Evolutionary conservation across 441 rosid species (phyloP).

Genomic region (Biscutella laevigata): DNA sequence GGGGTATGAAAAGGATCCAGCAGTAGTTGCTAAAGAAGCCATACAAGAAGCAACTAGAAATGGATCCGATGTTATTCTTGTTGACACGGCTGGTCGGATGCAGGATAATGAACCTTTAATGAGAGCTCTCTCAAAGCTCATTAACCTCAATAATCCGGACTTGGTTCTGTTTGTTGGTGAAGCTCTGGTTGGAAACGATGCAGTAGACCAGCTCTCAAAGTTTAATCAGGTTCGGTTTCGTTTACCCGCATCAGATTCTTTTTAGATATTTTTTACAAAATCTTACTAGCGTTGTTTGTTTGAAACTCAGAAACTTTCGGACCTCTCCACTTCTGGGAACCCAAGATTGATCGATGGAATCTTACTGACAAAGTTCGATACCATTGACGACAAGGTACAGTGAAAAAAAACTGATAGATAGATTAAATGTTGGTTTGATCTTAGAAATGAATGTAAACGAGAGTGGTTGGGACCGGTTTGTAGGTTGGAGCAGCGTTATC

Average conservation of each 20-base stretch:
- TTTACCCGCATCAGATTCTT: not conserved
- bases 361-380: slow-evolving; percentile 86
- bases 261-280: not conserved
- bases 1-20: slow-evolving; percentile 97
- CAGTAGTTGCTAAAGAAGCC: slow-evolving; percentile 96
- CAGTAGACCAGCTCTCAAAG: slow-evolving; percentile 87
- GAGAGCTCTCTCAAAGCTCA: slow-evolving; percentile 94
- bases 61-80: slow-evolving; percentile 93
- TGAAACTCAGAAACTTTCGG: slow-evolving; percentile 65
- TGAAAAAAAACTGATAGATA: not conserved
- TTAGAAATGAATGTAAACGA: not conserved
- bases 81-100: slow-evolving; percentile 98
- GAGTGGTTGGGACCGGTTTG: slow-evolving; percentile 17
- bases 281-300: not conserved
- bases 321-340: slow-evolving; percentile 63
- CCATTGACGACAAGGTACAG: slow-evolving; percentile 88
- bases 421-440: not conserved
- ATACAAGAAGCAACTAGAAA: slow-evolving; percentile 77
- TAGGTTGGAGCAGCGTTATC: slow-evolving; percentile 97
- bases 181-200: slow-evolving; percentile 96
- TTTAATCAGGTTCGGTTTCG: slow-evolving; percentile 69
- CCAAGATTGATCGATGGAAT: slow-evolving; percentile 86
- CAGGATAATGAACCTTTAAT: slow-evolving; percentile 98
- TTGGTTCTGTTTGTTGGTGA: slow-evolving; percentile 95
- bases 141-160: slow-evolving; percentile 75